These are phyloP conservation scores for Starmerella kuoi DNA, from an alignment of 805 yeast genomes.

Conservation along the genomic window DNA sequence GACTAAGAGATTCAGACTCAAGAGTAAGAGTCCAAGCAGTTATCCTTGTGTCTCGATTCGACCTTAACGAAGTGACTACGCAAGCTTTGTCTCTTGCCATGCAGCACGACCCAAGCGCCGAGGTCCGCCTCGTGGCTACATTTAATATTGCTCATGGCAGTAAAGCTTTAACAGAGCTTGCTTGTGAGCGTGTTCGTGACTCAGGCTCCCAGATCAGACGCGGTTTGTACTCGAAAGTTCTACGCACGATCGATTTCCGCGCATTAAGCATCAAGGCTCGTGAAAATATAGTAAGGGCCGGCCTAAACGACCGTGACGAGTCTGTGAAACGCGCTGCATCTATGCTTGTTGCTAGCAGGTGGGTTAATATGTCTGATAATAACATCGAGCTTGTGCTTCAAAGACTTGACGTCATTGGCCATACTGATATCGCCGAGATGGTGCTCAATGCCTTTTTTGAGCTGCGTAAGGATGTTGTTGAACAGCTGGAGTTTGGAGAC, in stretches of 20 bases:
- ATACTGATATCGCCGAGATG: constrained; percentile 46
- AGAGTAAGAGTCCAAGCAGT: constrained; percentile 75
- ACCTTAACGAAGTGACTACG: constrained; percentile 32
- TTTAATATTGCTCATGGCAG: constrained; percentile 49
- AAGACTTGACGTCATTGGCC: constrained; percentile 55
- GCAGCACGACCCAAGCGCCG: constrained; percentile 72
- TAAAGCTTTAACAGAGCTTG: constrained; percentile 30
- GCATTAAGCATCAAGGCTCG: constrained; percentile 43
- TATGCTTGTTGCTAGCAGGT: constrained; percentile 52
- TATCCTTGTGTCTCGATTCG: constrained; percentile 68
- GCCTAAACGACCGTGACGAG: constrained; percentile 74
- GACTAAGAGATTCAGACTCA: constrained; percentile 59
- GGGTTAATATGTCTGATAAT: constrained; percentile 59
- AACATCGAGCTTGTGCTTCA: constrained; percentile 64
- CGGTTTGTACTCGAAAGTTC: constrained; percentile 52
- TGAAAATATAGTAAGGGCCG: constrained; percentile 66
- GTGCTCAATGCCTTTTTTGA: constrained; percentile 56
- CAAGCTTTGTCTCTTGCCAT: constrained; percentile 33
- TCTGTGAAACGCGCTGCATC: constrained; percentile 60
- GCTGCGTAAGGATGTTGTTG: constrained; percentile 48
- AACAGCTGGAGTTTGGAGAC: constrained; percentile 44
- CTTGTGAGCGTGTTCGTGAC: constrained; percentile 78
- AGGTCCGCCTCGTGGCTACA: constrained; percentile 76
- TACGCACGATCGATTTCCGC: constrained; percentile 54
- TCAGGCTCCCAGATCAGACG: constrained; percentile 58